These are phyloP conservation scores for Nevesoporus exiguus DNA, from an alignment of 768 basidiomycete genomes.

Conservation along the genomic window DNA sequence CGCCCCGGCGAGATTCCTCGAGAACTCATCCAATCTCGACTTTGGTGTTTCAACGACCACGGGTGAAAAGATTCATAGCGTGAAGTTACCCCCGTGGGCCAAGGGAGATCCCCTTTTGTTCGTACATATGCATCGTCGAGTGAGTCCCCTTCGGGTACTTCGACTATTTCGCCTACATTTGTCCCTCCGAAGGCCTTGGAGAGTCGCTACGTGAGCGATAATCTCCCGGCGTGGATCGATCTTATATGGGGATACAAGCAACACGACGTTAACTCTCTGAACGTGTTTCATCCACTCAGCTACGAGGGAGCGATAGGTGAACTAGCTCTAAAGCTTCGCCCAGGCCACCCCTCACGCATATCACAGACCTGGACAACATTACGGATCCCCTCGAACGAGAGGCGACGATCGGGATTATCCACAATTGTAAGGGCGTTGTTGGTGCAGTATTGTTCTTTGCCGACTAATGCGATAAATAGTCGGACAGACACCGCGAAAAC, in stretches of 20 bases:
- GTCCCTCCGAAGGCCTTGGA: conserved; percentile 64
- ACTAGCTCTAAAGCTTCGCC: not conserved
- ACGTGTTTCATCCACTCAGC: conserved; percentile 90
- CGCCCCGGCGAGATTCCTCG: conserved; percentile 59
- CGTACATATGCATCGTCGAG: conserved; percentile 71
- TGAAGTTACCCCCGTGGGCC: conserved; percentile 90
- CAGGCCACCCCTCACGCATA: not conserved
- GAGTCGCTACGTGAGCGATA: conserved; percentile 80
- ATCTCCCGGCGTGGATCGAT: conserved; percentile 89
- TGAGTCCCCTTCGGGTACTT: conserved; percentile 30
- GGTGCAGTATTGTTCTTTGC: not conserved
- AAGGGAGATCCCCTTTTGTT: conserved; percentile 80
- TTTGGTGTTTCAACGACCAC: conserved; percentile 72
- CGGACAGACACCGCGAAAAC: conserved; percentile 87
- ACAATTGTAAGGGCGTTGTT: conserved; percentile 66
- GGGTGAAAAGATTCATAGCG: conserved; percentile 80
- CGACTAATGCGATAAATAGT: conserved; percentile 41
- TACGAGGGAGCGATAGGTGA: conserved; percentile 87
- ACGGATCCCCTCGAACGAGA: conserved; percentile 84
- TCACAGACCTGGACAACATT: conserved; percentile 77
- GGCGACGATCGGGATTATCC: conserved; percentile 92
- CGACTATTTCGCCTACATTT: not conserved
- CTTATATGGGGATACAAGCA: conserved; percentile 90
- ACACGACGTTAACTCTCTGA: conserved; percentile 69
- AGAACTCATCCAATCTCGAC: conserved; percentile 75